Evolutionary conservation across 352 stramenopile genomes (phyloP), one percentile per base, ranked within the genome.

Genomic region (Globisporangium barbulae): DNA sequence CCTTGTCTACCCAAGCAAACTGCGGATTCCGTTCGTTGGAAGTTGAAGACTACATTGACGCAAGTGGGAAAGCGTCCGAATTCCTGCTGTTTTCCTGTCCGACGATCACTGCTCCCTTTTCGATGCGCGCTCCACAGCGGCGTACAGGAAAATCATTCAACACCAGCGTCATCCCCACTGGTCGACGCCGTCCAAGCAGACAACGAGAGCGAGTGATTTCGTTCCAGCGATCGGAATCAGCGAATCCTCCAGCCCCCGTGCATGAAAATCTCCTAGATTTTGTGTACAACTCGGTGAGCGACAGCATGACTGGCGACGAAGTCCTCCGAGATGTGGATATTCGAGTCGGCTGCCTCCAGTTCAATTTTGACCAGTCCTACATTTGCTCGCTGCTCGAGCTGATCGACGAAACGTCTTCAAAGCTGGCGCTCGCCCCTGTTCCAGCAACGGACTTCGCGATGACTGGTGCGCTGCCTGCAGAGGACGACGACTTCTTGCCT

Each of bases 351-450:
- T 84, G 81, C 4, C 70, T 96, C 19, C 88, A 96, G 53, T 68
- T 96, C 21, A 83, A 91, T 47, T 93, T 94, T 65, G 85, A 96
- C 47, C 88, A 96, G 59, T 83, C 84, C 21, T 94, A 94, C 44
- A 71, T 94, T 8, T 90, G 82, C 52, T 91, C 83, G 53, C 63
- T 94, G 58, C 28, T 94, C 2, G 79, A 92, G 53, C 42, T 94
- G 8, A 79, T 92, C 57, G 82, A 91, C 66, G 75, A 93, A 63
- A 85, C 85, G 49, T 75, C 71, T 47, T 78, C 74, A 1, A 85
- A 87, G 53, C 70, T 87, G 47, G 63, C 73, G 8, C 13, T 74
- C 17, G 64, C 73, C 47, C 62, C 73, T 52, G 54, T 39, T 56
- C 55, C 73, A 33, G 56, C 62, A 10, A 68, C 64, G 54, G 60